Conservation (phyloP, 140 eudicot species). For the Senecio squalidus region DNA sequence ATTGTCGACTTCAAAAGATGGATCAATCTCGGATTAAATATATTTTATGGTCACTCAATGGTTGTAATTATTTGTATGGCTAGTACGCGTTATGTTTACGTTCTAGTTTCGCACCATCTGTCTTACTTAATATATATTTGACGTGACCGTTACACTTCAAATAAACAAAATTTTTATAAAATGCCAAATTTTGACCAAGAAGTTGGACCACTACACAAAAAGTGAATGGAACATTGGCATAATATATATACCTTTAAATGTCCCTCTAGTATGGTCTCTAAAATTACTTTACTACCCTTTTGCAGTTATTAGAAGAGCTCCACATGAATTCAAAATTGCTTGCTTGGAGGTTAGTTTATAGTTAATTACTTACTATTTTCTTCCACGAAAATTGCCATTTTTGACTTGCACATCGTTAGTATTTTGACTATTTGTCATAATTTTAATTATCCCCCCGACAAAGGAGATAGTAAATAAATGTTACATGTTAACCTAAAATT, state of each 20-base stretch:
- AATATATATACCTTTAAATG: neutral
- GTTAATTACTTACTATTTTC: neutral
- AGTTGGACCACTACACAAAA: neutral
- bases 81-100: too few species aligned
- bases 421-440: neutral
- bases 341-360: slow-evolving; percentile 81
- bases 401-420: neutral
- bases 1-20: neutral
- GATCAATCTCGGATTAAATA: neutral
- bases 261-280: slow-evolving; percentile 1
- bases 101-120: too few species aligned
- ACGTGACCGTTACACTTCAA: too few species aligned
- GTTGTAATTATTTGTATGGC: neutral
- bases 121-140: too few species aligned
- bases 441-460: neutral
- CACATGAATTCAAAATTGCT: slow-evolving; percentile 92
- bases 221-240: neutral
- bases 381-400: neutral
- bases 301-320: slow-evolving; percentile 99
- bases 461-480: too few species aligned
- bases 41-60: neutral
- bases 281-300: slow-evolving; percentile 25
- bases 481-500: too few species aligned
- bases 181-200: too few species aligned
- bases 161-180: too few species aligned